Evolutionary conservation across 345 rosid species (phyloP), one percentile per base, ranked within the genome.

Genomic region (Dipteronia dyeriana): DNA sequence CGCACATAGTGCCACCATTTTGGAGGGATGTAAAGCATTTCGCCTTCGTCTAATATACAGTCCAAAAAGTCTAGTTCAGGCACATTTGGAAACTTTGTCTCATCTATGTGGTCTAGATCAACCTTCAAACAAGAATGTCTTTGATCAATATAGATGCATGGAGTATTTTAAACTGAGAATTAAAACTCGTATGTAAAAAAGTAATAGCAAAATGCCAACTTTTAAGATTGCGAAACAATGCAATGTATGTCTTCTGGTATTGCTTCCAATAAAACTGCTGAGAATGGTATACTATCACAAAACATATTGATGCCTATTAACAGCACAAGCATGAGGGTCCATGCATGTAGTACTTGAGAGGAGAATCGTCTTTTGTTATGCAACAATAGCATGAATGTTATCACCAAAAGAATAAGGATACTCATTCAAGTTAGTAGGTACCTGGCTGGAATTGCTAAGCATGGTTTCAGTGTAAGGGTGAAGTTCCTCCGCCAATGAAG

Each of bases 1-100:
- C 96, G 86, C 62, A 95, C 98, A 45, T 95, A 95, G 71, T 95
- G 98, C 99, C 99, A 95, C 99, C 99, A 95, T 86, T 91, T 94
- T 14, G 95, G 97, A 4, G 99, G 99, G 77, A 95, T 93, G 90
- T 95, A 95, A 57, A 95, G 87, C 99, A 95, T 93, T 79, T 93
- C 99, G 0, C 99, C 99, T 82, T 91, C 99, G 68, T 94, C 97
- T 67, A 95, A 77, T 67, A 95, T 82, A 81, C 99, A 95, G 81
- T 95, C 99, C 79, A 89, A 31, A 77, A 93, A 95, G 61, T 95
- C 98, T 70, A 90, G 77, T 82, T 86, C 95, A 26, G 11, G 67
- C 47, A 87, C 82, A 86, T 88, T 88, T 26, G 96, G 95, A 75
- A 89, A 95, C 73, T 85, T 78, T 45, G 38, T 79, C 65, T 86